These are phyloP conservation scores for Magnaporthiopsis rhizophila DNA, from an alignment of 2,329 filamentous ascomycete genomes.

Conservation along the genomic window DNA sequence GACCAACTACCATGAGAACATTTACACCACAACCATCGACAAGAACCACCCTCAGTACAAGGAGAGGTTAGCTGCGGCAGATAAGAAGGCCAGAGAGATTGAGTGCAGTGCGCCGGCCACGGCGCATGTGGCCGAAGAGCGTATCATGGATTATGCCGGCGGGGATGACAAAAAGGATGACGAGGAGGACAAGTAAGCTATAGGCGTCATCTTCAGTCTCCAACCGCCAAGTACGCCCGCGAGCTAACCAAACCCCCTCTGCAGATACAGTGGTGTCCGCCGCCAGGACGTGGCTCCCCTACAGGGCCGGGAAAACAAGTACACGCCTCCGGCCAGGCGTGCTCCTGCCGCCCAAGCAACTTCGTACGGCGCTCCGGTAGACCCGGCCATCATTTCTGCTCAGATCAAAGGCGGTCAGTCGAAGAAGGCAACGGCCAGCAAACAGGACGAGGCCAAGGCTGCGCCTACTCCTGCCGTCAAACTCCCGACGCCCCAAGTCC, in stretches of 20 bases:
- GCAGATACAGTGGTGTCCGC: conserved; percentile 83
- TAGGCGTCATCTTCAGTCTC: not conserved
- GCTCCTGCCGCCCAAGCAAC: conserved; percentile 68
- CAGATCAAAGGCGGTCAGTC: conserved; percentile 48
- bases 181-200: conserved; percentile 80
- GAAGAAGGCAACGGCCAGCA: conserved; percentile 31
- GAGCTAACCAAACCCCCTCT: conserved; percentile 8
- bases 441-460: conserved; percentile 27
- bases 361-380: conserved; percentile 68
- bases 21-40: conserved; percentile 90
- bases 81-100: conserved; percentile 82
- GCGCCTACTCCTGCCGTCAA: conserved; percentile 15
- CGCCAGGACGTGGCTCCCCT: conserved; percentile 68
- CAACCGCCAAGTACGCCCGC: conserved; percentile 6
- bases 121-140: conserved; percentile 82
- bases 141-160: conserved; percentile 60
- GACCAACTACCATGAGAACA: conserved; percentile 87
- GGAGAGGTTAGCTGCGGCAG: conserved; percentile 68
- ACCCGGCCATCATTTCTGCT: conserved; percentile 88
- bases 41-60: conserved; percentile 75
- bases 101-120: conserved; percentile 68
- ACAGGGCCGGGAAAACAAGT: conserved; percentile 55
- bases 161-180: conserved; percentile 62
- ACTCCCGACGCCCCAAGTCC: conserved; percentile 10
- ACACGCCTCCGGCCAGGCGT: conserved; percentile 82